Percentiles rank a stretch among this genome's conserved stretches.
Evolutionary conservation across 1,139 yeast genomes (phyloP).

Genomic region (Scheffersomyces parashehatae): DNA sequence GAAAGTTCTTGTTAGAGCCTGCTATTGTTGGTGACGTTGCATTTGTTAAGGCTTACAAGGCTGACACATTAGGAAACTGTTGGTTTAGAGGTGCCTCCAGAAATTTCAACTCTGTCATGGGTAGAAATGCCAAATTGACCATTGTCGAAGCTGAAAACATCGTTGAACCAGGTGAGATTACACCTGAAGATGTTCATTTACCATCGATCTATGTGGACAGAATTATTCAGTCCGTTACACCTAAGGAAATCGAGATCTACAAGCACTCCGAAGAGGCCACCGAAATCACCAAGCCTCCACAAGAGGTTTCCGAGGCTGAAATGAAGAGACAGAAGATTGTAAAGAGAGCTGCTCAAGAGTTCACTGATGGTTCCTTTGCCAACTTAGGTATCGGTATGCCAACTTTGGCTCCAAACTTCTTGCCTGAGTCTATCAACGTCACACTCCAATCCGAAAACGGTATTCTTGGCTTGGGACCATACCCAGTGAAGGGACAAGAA

Average conservation of each 20-base stretch:
- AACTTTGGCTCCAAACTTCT: conserved; percentile 45
- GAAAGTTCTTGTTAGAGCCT: conserved; percentile 42
- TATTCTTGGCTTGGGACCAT: conserved; percentile 50
- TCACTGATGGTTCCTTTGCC: conserved; percentile 41
- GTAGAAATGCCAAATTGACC: conserved; percentile 45
- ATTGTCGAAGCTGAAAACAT: conserved; percentile 54
- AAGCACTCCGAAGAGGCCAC: conserved; percentile 10
- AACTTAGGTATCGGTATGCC: conserved; percentile 55
- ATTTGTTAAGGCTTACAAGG: conserved; percentile 48
- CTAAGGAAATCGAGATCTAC: conserved; percentile 44
- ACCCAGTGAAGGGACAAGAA: conserved; percentile 43
- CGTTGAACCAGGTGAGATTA: conserved; percentile 47
- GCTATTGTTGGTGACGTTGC: conserved; percentile 50
- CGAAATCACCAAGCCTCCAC: conserved; percentile 5
- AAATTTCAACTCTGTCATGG: conserved; percentile 49
- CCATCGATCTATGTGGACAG: conserved; percentile 47
- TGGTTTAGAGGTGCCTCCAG: conserved; percentile 49
- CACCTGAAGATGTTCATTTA: conserved; percentile 47
- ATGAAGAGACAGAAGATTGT: conserved; percentile 38
- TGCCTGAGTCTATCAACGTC: conserved; percentile 38
- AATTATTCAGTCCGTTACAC: conserved; percentile 40
- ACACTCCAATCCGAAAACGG: conserved; percentile 52
- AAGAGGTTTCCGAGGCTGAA: conserved; percentile 12
- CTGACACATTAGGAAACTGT: conserved; percentile 48
- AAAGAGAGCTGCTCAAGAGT: conserved; percentile 47